Evolutionary conservation across 2,329 filamentous ascomycete genomes (phyloP), one percentile per base, ranked within the genome.

Genomic region (Corniculantispora saksenae): DNA sequence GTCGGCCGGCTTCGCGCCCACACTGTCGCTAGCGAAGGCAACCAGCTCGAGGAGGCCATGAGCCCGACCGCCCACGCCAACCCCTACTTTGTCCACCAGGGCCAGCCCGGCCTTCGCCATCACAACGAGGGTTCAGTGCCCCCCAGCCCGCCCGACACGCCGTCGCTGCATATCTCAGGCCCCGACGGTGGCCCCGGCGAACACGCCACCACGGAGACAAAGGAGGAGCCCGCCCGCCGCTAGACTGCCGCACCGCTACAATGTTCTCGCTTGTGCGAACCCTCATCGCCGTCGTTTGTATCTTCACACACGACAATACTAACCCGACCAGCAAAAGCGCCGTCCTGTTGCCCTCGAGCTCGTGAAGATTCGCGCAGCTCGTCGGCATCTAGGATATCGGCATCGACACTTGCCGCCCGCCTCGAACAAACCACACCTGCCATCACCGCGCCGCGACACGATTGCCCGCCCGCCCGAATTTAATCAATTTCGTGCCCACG

Each of bases 41-140:
- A 97, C 75, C 87, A 90, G 66, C 85, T 97, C 69, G 94, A 97
- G 71, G 94, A 97, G 77, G 84, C 87, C 67, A 84, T 97, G 73
- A 97, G 94, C 74, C 95, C 95, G 29, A 98, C 93, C 5, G 94
- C 94, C 60, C 89, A 94, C 74, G 94, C 93, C 69, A 99, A 99
- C 77, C 95, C 95, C 21, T 99, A 99, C 80, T 99, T 98, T 78
- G 91, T 89, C 70, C 95, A 98, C 76, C 95, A 99, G 80, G 95
- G 95, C 65, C 93, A 93, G 72, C 95, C 95, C 4, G 92, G 92
- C 69, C 83, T 98, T 72, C 90, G 94, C 75, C 95, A 99, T 81
- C 93, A 96, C 81, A 97, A 98, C 77, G 93, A 95, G 71, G 92
- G 90, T 73, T 97, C 93, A 69, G 91, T 97, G 43, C 94, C 95